These are phyloP conservation scores for Phytophthora constricta DNA, from an alignment of 352 stramenopile species.

Conservation along the genomic window DNA sequence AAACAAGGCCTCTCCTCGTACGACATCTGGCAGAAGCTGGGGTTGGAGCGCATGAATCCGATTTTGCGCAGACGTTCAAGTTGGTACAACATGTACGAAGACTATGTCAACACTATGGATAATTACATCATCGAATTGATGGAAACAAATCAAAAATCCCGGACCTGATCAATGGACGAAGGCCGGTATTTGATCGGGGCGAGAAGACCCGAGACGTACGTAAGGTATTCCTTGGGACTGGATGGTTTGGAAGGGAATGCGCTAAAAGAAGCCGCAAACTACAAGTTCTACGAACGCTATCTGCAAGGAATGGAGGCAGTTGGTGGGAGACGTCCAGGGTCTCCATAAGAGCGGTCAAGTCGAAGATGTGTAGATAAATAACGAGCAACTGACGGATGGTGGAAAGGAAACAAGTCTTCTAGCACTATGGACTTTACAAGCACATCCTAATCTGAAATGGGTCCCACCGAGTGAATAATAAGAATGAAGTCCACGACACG, in stretches of 20 bases:
- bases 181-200: slow-evolving; percentile 7
- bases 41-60: neutral
- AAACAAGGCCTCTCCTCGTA: slow-evolving; percentile 5
- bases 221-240: slow-evolving; percentile 20
- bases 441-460: too few species aligned
- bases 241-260: neutral
- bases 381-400: too few species aligned
- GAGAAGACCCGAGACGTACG: slow-evolving; percentile 19
- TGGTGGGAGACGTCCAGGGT: too few species aligned
- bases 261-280: slow-evolving; percentile 21
- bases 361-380: too few species aligned
- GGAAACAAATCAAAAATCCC: neutral
- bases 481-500: too few species aligned
- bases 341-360: too few species aligned
- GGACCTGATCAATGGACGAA: slow-evolving; percentile 9
- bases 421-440: too few species aligned
- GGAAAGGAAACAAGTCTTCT: too few species aligned
- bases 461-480: too few species aligned
- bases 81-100: slow-evolving; percentile 1
- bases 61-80: neutral
- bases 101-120: slow-evolving; percentile 22
- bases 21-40: slow-evolving; percentile 10
- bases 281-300: slow-evolving; percentile 14
- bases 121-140: slow-evolving; percentile 10
- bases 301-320: neutral